Percentiles rank a stretch among this genome's conserved stretches.
phyloP scores from a whole-genome alignment of 768 basidiomycete genomes.

The Phaffia australis region DNA sequence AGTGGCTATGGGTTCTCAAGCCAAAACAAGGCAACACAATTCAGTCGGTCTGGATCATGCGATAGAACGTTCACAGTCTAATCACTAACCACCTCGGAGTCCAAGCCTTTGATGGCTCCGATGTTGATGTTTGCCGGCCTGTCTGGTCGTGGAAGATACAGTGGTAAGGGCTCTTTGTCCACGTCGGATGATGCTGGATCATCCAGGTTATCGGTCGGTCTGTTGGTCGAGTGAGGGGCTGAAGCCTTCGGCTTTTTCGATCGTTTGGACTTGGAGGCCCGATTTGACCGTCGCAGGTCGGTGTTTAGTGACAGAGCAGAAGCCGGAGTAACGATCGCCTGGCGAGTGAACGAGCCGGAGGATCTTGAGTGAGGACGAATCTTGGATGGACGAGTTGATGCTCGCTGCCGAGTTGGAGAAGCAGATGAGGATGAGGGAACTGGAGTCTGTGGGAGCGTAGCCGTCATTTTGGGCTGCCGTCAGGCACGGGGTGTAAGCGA shows the following conservation, averaged over 20 bases:
- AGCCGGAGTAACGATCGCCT: too few relatives aligned
- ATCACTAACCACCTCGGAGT: slow-evolving; percentile 16
- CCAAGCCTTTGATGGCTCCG: slow-evolving; percentile 6
- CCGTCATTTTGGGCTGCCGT: background rate
- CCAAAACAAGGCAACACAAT: background rate
- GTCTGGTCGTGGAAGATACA: slow-evolving; percentile 19
- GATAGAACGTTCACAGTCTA: background rate
- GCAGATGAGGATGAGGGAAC: background rate
- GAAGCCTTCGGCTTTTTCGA: background rate
- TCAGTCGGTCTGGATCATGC: background rate
- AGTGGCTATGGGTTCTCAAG: slow-evolving; percentile 5
- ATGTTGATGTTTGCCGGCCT: slow-evolving; percentile 17
- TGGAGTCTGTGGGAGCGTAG: background rate
- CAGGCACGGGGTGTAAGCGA: background rate
- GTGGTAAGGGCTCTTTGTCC: slow-evolving; percentile 7
- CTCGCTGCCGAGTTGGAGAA: slow-evolving; percentile 7
- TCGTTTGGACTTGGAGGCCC: background rate
- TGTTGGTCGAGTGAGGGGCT: background rate
- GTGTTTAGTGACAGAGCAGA: too few relatives aligned
- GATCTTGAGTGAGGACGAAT: too few relatives aligned
- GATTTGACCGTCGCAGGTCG: too few relatives aligned
- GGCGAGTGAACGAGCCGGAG: too few relatives aligned
- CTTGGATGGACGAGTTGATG: background rate
- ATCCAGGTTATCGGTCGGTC: background rate
- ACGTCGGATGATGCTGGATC: slow-evolving; percentile 8